Conservation (phyloP, 495 filamentous ascomycete genomes). For the Hypoxylon perforatum region DNA sequence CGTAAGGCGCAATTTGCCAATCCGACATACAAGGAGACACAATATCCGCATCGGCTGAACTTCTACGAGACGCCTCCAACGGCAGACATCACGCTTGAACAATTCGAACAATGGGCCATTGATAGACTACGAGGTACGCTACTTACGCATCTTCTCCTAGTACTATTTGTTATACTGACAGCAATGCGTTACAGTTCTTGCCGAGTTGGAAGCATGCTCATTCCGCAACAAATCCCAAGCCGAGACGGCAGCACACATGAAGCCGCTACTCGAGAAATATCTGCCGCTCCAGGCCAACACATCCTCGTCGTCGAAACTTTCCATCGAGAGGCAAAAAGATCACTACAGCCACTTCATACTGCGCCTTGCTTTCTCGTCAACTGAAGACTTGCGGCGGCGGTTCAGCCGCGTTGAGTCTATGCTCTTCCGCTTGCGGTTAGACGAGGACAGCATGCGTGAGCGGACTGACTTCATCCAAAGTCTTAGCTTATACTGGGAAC, state of each 20-base stretch:
- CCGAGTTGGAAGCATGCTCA: constrained; percentile 93
- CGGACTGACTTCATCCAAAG: constrained; percentile 78
- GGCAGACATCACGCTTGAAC: constrained; percentile 93
- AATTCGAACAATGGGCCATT: constrained; percentile 99
- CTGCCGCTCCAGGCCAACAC: constrained; percentile 84
- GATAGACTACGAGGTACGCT: constrained; percentile 78
- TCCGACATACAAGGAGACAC: constrained; percentile 73
- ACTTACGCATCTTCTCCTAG: not conserved
- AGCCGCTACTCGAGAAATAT: constrained; percentile 83
- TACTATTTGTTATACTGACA: constrained; percentile 19
- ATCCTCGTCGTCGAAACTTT: constrained; percentile 65
- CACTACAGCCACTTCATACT: constrained; percentile 99
- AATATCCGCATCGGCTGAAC: constrained; percentile 89
- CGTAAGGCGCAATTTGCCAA: constrained; percentile 89
- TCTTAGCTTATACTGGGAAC: constrained; percentile 77
- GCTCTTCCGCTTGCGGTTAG: constrained; percentile 85
- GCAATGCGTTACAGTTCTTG: constrained; percentile 71
- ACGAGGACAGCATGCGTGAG: constrained; percentile 75
- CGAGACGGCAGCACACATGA: constrained; percentile 84
- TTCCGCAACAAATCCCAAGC: constrained; percentile 86
- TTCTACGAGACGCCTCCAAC: constrained; percentile 91
- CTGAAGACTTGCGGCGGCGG: constrained; percentile 89
- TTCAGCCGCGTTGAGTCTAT: constrained; percentile 88
- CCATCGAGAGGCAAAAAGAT: constrained; percentile 87
- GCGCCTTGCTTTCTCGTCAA: constrained; percentile 89